phyloP scores from a whole-genome alignment of 2,329 filamentous ascomycete genomes.

The Pseudocercospora pini-densiflorae region DNA sequence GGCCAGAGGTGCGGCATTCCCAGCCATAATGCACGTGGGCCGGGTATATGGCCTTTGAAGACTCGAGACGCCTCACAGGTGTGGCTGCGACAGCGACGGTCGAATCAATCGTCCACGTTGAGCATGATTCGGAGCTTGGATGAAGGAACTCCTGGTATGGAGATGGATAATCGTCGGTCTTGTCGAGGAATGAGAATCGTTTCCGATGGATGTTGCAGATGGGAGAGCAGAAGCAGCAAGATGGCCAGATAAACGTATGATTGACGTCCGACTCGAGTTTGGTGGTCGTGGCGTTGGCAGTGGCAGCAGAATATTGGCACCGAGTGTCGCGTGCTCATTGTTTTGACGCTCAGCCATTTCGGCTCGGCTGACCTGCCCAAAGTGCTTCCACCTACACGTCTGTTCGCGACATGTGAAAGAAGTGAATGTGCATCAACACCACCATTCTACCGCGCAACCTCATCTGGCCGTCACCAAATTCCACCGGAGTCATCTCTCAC shows the following conservation, averaged over 20 bases:
- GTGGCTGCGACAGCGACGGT: not conserved
- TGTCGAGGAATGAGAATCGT: not conserved
- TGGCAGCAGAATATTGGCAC: not conserved
- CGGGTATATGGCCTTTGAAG: not conserved
- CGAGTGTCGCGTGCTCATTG: not conserved
- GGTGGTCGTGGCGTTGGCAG: not conserved
- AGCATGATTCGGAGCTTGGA: slow-evolving; percentile 3
- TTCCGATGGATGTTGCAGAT: not conserved
- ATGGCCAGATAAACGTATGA: not conserved
- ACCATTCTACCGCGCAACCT: not conserved
- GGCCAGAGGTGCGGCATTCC: slow-evolving; percentile 3
- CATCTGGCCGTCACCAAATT: not conserved
- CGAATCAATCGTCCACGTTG: slow-evolving; percentile 4
- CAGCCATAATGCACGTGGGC: slow-evolving; percentile 21
- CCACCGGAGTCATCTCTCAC: not conserved
- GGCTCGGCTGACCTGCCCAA: not conserved
- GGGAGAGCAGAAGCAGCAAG: not conserved
- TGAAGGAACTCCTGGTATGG: slow-evolving; percentile 1
- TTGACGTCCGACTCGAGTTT: not conserved
- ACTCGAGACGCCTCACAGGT: not conserved
- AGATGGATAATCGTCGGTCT: not conserved
- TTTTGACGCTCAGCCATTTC: not conserved
- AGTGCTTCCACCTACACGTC: not conserved
- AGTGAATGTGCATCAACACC: not conserved
- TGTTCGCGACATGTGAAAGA: not conserved